Percentiles rank a stretch among this genome's conserved stretches.
Conservation (phyloP, 805 yeast species). For the Yarrowia osloensis region DNA sequence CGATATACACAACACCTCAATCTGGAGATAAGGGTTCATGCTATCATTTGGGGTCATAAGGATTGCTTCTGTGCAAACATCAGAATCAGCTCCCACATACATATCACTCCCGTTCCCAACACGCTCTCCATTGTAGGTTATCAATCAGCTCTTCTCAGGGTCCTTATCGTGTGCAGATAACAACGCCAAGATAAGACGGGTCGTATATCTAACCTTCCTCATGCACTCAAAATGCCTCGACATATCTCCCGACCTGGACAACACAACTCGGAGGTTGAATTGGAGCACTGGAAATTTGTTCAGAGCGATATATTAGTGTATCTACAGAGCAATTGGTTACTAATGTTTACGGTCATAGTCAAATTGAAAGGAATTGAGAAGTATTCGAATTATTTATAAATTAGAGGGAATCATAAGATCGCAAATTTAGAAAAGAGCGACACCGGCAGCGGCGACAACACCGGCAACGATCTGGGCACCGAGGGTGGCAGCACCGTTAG, state of each 20-base stretch:
- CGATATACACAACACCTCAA: no score
- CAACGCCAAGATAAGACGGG: not conserved
- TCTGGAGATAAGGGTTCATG: no score
- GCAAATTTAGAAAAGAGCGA: constrained; percentile 20
- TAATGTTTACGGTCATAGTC: no score
- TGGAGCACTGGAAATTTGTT: no score
- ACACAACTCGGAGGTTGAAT: not conserved
- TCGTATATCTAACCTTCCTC: not conserved
- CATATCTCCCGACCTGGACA: not conserved
- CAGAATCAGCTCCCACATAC: no score
- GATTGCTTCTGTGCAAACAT: no score
- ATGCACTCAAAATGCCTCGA: not conserved
- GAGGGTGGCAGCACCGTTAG: constrained; percentile 27
- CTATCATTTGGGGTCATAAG: no score
- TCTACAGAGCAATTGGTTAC: no score
- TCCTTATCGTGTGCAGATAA: not conserved
- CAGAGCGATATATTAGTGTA: no score
- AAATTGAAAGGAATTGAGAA: not conserved
- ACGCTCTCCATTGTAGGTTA: not conserved
- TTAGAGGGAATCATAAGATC: not conserved
- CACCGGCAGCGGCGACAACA: constrained; percentile 24
- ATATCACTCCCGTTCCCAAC: no score
- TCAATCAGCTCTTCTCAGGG: not conserved
- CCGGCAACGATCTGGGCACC: constrained; percentile 15
- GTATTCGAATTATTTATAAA: not conserved